These are phyloP conservation scores for Centrapalus pauciflorus DNA, from an alignment of 129 eudicot genomes.

Conservation along the genomic window DNA sequence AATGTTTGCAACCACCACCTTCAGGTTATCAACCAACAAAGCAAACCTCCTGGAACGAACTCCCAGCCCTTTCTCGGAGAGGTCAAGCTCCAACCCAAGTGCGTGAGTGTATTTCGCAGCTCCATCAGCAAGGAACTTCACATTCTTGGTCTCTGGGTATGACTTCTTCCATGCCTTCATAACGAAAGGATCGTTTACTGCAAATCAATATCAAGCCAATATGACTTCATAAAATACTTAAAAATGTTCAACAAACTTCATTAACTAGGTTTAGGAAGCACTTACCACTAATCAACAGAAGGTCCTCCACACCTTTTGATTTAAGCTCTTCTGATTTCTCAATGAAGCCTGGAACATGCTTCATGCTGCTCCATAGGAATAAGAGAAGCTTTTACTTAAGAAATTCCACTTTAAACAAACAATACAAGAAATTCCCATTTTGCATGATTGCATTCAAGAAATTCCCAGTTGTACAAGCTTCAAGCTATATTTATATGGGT, in stretches of 20 bases:
- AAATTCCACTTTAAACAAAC: not conserved
- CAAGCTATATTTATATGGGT: too few relatives aligned
- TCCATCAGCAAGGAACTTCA: constrained; percentile 86
- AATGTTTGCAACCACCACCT: constrained; percentile 70
- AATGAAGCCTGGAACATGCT: constrained; percentile 87
- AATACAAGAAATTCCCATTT: not conserved
- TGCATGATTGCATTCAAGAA: not conserved
- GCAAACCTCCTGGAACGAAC: constrained; percentile 76
- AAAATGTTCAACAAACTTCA: not conserved
- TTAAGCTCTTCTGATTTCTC: constrained; percentile 81
- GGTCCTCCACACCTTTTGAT: constrained; percentile 78
- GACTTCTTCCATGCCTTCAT: constrained; percentile 97
- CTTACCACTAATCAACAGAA: constrained; percentile 72
- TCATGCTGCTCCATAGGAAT: constrained; percentile 31
- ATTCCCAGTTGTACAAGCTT: not conserved
- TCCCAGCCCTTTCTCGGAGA: constrained; percentile 77
- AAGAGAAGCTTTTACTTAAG: not conserved
- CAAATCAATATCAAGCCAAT: constrained; percentile 3
- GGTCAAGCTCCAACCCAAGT: constrained; percentile 90
- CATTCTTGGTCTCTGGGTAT: constrained; percentile 69
- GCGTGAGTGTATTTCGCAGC: constrained; percentile 70
- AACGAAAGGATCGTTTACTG: constrained; percentile 83
- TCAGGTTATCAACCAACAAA: constrained; percentile 68
- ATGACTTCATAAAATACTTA: not conserved
- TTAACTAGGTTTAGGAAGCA: not conserved